Evolutionary conservation across 2,329 filamentous ascomycete species (phyloP).

Genomic region (Colletotrichum tropicale): DNA sequence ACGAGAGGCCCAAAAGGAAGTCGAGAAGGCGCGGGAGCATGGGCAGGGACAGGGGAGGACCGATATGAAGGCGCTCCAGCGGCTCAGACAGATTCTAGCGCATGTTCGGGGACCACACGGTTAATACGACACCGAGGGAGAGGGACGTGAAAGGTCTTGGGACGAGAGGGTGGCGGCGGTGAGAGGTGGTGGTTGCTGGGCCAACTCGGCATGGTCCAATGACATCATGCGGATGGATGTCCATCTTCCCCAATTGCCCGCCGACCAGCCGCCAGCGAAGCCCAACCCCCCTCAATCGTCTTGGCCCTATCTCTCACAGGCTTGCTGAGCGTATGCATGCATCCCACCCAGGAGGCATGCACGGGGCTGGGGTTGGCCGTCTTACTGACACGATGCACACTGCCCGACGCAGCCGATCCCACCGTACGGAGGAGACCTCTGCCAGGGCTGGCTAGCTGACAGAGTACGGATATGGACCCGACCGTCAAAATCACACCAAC

Average conservation of each 20-base stretch:
- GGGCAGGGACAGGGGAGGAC: background rate
- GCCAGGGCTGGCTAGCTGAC: background rate
- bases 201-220: slow-evolving; percentile 13
- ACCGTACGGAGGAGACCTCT: background rate
- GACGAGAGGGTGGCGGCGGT: background rate
- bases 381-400: background rate
- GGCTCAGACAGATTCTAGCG: slow-evolving; percentile 40
- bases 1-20: slow-evolving; percentile 59
- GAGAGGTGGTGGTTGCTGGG: slow-evolving; percentile 7
- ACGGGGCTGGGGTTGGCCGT: background rate
- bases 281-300: slow-evolving; percentile 18
- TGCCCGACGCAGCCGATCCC: background rate
- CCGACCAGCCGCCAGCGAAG: background rate
- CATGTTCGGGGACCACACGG: slow-evolving; percentile 33
- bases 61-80: slow-evolving; percentile 34
- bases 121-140: background rate
- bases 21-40: slow-evolving; percentile 39
- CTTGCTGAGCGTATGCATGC: background rate
- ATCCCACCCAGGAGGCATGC: background rate
- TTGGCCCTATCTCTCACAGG: background rate
- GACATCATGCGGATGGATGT: slow-evolving; percentile 10
- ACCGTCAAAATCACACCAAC: background rate
- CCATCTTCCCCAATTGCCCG: background rate
- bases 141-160: background rate
- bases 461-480: background rate